phyloP scores from a whole-genome alignment of 805 yeast species.

The Ogataea paraovalis region DNA sequence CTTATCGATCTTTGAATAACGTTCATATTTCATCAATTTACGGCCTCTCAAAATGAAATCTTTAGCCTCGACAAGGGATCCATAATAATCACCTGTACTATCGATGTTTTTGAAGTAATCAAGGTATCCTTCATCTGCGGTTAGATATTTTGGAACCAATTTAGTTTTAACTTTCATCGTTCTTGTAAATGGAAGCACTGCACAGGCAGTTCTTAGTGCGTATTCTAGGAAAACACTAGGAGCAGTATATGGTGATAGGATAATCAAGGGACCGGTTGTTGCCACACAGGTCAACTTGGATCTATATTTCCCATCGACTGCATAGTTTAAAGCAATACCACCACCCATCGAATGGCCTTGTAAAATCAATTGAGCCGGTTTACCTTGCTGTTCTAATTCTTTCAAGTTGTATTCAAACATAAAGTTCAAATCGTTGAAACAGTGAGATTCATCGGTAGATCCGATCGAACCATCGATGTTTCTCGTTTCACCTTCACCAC shows the following conservation, averaged over 20 bases:
- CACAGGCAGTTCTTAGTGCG: constrained; percentile 39
- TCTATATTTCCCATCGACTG: constrained; percentile 47
- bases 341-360: constrained; percentile 85
- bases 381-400: constrained; percentile 22
- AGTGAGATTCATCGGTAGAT: constrained; percentile 49
- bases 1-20: constrained; percentile 34
- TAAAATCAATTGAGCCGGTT: constrained; percentile 41
- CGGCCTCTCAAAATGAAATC: constrained; percentile 67
- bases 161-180: constrained; percentile 44
- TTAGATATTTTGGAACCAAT: constrained; percentile 49
- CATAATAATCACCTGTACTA: constrained; percentile 40
- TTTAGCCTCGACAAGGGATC: constrained; percentile 51
- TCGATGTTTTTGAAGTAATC: constrained; percentile 42
- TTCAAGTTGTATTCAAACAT: constrained; percentile 45
- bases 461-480: constrained; percentile 48
- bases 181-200: constrained; percentile 43
- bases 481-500: constrained; percentile 71
- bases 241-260: constrained; percentile 51
- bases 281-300: constrained; percentile 44
- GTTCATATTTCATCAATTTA: constrained; percentile 36
- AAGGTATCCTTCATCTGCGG: constrained; percentile 44
- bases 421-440: constrained; percentile 56
- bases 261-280: constrained; percentile 57
- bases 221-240: constrained; percentile 45
- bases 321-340: constrained; percentile 62